phyloP scores from a whole-genome alignment of 2,329 filamentous ascomycete genomes.

The Aspergillus phoenicis region DNA sequence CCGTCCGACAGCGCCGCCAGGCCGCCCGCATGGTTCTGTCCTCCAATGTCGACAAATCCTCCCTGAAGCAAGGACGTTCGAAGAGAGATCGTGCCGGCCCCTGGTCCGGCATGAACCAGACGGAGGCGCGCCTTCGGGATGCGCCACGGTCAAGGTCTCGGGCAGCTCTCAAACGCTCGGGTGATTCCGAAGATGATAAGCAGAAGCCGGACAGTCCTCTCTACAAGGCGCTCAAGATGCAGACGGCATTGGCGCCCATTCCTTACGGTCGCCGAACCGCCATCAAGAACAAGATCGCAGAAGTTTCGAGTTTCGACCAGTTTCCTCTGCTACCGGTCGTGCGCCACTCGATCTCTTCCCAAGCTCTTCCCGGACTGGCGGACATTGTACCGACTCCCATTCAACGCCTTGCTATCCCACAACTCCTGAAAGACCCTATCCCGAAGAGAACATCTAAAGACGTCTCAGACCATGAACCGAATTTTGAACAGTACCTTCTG shows the following conservation, averaged over 20 bases:
- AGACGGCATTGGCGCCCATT: conserved; percentile 73
- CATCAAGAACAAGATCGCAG: conserved; percentile 63
- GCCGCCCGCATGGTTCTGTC: conserved; percentile 43
- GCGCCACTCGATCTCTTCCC: conserved; percentile 68
- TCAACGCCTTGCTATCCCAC: conserved; percentile 85
- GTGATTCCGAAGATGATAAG: conserved; percentile 35
- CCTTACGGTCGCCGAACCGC: conserved; percentile 70
- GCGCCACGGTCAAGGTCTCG: conserved; percentile 38
- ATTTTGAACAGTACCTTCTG: conserved; percentile 72
- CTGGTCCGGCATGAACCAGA: conserved; percentile 63
- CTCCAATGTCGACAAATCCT: conserved; percentile 32
- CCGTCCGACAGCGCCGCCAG: conserved; percentile 36
- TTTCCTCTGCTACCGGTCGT: conserved; percentile 74
- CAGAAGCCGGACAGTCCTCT: conserved; percentile 53
- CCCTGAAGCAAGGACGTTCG: conserved; percentile 39
- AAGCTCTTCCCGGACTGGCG: conserved; percentile 73
- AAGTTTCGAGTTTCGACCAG: conserved; percentile 77
- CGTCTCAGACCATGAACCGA: conserved; percentile 41
- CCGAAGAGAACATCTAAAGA: conserved; percentile 40
- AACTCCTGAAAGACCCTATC: conserved; percentile 63
- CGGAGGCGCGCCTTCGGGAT: conserved; percentile 49
- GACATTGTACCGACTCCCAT: conserved; percentile 84
- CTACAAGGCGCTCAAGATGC: conserved; percentile 92
- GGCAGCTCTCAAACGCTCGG: conserved; percentile 49
- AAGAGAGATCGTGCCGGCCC: conserved; percentile 53